phyloP scores from a whole-genome alignment of 139 green algal species.

The Spirogloea muscicola region DNA sequence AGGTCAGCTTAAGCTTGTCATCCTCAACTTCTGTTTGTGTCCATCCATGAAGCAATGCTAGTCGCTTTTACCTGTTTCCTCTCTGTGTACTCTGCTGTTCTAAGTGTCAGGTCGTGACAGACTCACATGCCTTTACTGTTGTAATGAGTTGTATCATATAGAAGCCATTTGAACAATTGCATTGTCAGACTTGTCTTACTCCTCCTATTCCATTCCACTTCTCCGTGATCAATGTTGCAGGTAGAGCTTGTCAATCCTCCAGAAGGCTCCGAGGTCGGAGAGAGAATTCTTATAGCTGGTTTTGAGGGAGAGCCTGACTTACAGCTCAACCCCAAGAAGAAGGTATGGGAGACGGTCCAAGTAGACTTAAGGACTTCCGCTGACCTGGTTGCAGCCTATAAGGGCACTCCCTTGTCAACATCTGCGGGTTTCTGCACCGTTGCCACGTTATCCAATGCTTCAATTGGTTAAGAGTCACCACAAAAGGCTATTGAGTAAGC shows the following conservation, averaged over 20 bases:
- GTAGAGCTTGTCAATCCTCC: conserved; percentile 80
- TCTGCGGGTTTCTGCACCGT: conserved; percentile 12
- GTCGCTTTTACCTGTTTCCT: too few relatives aligned
- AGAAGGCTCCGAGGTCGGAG: conserved; percentile 61
- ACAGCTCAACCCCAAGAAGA: conserved; percentile 66
- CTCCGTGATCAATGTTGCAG: neutral
- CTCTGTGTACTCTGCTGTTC: neutral
- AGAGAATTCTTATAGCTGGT: conserved; percentile 67
- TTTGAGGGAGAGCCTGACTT: conserved; percentile 72
- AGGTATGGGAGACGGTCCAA: conserved; percentile 42
- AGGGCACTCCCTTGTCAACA: conserved; percentile 32
- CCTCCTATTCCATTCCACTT: neutral
- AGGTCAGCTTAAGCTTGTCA: conserved; percentile 47
- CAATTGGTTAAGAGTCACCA: conserved; percentile 1
- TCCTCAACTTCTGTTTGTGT: conserved; percentile 1
- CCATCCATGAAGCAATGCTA: neutral
- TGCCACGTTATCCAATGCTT: conserved; percentile 3
- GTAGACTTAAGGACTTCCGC: conserved; percentile 16
- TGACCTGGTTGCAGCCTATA: conserved; percentile 17
- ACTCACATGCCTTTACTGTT: neutral
- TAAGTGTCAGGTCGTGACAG: neutral
- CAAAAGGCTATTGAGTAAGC: too few relatives aligned
- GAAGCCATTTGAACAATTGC: too few relatives aligned
- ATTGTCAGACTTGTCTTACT: neutral
- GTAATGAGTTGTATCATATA: too few relatives aligned